Evolutionary conservation across 192 early-diverging fungal genomes (phyloP).

Genomic region (Backusella parvicylindrica): DNA sequence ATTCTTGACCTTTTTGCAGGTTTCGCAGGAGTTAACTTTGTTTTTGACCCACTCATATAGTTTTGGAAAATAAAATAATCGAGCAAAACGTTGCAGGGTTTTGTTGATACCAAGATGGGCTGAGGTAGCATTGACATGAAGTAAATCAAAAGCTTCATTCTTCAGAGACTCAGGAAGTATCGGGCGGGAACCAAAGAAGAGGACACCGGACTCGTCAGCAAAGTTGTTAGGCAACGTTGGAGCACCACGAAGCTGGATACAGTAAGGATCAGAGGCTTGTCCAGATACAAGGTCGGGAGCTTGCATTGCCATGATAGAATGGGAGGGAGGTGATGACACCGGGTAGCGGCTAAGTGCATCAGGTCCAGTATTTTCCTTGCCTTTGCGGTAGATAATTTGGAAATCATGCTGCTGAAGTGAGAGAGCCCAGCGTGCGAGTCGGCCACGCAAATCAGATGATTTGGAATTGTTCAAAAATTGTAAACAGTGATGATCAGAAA

Average conservation of each 20-base stretch:
- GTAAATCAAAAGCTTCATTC: background rate
- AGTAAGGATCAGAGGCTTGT: background rate
- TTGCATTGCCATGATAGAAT: background rate
- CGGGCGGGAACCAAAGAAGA: background rate
- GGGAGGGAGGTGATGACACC: too few species aligned
- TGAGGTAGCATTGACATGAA: background rate
- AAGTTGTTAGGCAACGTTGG: background rate
- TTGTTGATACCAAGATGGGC: constrained; percentile 5
- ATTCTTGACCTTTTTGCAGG: too few species aligned
- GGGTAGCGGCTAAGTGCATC: constrained; percentile 7
- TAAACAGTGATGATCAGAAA: background rate
- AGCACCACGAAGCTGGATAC: background rate
- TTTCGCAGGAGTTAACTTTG: too few species aligned
- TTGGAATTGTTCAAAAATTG: background rate
- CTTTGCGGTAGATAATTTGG: background rate
- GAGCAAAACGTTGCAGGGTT: too few species aligned
- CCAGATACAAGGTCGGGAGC: background rate
- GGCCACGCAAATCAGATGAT: background rate
- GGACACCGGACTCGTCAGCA: constrained; percentile 3
- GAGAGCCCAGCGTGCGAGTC: background rate
- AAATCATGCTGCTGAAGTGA: background rate
- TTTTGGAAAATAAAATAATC: too few species aligned
- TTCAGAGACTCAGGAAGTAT: background rate
- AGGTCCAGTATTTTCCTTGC: background rate
- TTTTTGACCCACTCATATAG: too few species aligned